These are phyloP conservation scores for Coffea eugenioides DNA, from an alignment of 257 asterid species.

Conservation along the genomic window DNA sequence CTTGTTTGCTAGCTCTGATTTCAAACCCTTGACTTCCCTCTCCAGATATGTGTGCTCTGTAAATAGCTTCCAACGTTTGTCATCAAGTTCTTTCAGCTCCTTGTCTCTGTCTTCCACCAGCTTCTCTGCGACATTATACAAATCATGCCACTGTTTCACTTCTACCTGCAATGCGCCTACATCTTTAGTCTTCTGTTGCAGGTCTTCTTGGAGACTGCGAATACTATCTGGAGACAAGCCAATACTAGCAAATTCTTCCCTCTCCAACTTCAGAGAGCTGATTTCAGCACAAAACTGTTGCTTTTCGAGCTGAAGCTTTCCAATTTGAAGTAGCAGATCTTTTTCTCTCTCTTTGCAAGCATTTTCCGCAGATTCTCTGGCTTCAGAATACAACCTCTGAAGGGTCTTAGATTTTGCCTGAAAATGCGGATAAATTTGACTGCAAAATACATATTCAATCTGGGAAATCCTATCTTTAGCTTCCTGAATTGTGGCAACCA, in stretches of 20 bases:
- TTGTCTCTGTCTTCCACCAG: conserved; percentile 38
- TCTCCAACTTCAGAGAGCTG: conserved; percentile 50
- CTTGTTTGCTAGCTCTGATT: conserved; percentile 47
- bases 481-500: conserved; percentile 86
- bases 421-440: conserved; percentile 66
- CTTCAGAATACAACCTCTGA: conserved; percentile 60
- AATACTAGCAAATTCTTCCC: conserved; percentile 32
- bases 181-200: conserved; percentile 45
- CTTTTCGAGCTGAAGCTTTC: conserved; percentile 53
- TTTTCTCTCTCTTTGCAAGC: conserved; percentile 61
- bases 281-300: conserved; percentile 58
- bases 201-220: conserved; percentile 45
- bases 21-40: conserved; percentile 48
- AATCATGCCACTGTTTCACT: conserved; percentile 32
- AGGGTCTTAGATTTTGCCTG: conserved; percentile 43
- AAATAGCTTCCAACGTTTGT: conserved; percentile 37
- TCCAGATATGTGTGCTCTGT: conserved; percentile 41
- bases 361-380: conserved; percentile 63
- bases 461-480: conserved; percentile 87
- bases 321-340: conserved; percentile 50
- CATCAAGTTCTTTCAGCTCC: conserved; percentile 42
- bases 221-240: conserved; percentile 39
- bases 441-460: conserved; percentile 82
- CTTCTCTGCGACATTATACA: conserved; percentile 34
- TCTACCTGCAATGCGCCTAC: conserved; percentile 33